Evolutionary conservation across 306 rosid genomes (phyloP), one percentile per base, ranked within the genome.

Genomic region (Sophora flavescens): DNA sequence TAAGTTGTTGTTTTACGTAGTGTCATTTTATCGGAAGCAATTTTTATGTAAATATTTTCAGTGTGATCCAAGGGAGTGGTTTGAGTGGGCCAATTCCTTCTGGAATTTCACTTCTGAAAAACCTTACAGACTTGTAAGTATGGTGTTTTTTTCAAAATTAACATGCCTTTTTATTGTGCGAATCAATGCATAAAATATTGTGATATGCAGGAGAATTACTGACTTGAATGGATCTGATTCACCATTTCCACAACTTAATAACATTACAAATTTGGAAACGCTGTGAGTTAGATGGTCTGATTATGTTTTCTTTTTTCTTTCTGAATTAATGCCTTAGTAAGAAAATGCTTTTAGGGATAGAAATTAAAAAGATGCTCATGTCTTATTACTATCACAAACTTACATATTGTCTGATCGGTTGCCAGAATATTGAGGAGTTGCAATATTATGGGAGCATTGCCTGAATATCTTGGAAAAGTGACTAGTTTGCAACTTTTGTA

Each of bases 21-120:
- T 14, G n/a, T 28, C 70, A 33, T 42, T 39, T 77, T 35, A 60
- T 84, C 57, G 17, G 52, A 56, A 44, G 33, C 32, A 6, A 6
- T 26, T 72, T 45, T 71, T 78, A 4, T 14, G 4, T 38, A 28
- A 22, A 32, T 26, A 36, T 56, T 17, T 60, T 47, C 30, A 88
- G 97, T 0, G 64, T 33, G 9, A 84, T 92, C 71, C 91, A 80
- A 66, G 97, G 87, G 28, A 86, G 89, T 76, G 93, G 96, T 50
- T 81, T 92, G 83, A 88, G 65, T n/a, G 96, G 97, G 38, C 96
- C 93, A 48, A 86, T 90, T 86, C 97, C 96, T 77, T 16, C 61
- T 4, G 81, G 72, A 80, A 87, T 92, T 79, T 83, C 87, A 72
- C 18, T 1, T 51, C 70, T 90, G 82, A 73, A 71, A 30, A 82